These are phyloP conservation scores for Chlamydomonas sphaeroides DNA, from an alignment of 139 green algal species.

Conservation along the genomic window DNA sequence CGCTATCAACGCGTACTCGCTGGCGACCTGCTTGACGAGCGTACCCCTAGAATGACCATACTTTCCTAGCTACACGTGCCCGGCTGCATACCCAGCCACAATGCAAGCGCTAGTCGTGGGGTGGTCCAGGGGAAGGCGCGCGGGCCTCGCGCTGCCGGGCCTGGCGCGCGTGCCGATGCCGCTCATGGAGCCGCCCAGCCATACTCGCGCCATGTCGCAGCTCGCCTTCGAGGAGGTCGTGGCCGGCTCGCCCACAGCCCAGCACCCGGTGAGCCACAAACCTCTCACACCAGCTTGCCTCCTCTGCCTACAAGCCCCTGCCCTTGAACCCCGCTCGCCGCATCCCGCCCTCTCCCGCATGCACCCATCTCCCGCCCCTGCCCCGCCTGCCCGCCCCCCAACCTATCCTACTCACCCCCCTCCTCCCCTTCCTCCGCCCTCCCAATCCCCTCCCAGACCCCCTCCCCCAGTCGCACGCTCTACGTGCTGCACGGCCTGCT, in stretches of 20 bases:
- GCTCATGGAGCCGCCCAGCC: background rate
- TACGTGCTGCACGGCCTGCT: constrained; percentile 64
- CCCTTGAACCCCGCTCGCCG: too few relatives aligned
- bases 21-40: too few relatives aligned
- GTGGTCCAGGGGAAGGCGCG: too few relatives aligned
- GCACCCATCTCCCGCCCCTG: background rate
- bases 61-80: too few relatives aligned
- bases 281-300: too few relatives aligned
- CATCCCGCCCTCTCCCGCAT: background rate
- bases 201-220: background rate
- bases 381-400: too few relatives aligned
- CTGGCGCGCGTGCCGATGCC: constrained; percentile 1
- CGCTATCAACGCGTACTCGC: too few relatives aligned
- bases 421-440: background rate
- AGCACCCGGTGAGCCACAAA: background rate
- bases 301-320: too few relatives aligned
- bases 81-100: too few relatives aligned
- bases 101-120: too few relatives aligned
- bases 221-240: constrained; percentile 17
- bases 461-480: constrained; percentile 13
- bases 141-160: too few relatives aligned
- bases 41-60: too few relatives aligned
- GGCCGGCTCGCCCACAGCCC: background rate
- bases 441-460: background rate
- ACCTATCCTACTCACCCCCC: background rate